phyloP scores from a whole-genome alignment of 2,329 filamentous ascomycete genomes.

The Coleophoma cylindrospora region DNA sequence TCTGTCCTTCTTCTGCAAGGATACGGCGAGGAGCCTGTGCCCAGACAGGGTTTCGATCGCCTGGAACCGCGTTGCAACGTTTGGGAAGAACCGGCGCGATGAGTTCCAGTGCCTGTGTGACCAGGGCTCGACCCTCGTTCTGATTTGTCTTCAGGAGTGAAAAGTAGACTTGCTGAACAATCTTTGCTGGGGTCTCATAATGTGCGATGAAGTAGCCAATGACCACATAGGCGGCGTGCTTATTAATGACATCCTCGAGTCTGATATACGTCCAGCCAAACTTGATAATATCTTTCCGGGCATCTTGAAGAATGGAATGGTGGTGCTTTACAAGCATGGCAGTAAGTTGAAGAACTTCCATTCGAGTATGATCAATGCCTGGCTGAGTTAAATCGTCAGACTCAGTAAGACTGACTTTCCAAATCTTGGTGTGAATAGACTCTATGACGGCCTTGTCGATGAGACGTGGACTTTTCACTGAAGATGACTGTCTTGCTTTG shows the following conservation, averaged over 20 bases:
- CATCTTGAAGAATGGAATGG: conserved; percentile 79
- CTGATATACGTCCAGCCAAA: conserved; percentile 99
- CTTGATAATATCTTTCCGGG: conserved; percentile 96
- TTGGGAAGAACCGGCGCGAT: conserved; percentile 92
- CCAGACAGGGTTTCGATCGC: conserved; percentile 78
- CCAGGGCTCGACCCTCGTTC: conserved; percentile 85
- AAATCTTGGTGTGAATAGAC: conserved; percentile 85
- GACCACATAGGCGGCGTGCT: conserved; percentile 94
- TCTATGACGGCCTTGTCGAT: conserved; percentile 87
- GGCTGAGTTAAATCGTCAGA: conserved; percentile 78
- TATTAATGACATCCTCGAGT: conserved; percentile 98
- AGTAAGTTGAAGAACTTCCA: conserved; percentile 93
- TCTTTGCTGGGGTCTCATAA: conserved; percentile 94
- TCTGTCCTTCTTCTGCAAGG: conserved; percentile 88
- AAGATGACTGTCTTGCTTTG: conserved; percentile 58
- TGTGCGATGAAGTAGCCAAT: conserved; percentile 97
- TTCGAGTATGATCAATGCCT: conserved; percentile 90
- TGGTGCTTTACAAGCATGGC: conserved; percentile 96
- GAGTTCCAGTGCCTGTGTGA: conserved; percentile 90
- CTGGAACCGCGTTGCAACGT: conserved; percentile 62
- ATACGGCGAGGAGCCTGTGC: conserved; percentile 87
- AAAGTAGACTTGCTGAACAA: conserved; percentile 91
- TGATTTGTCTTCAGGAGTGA: conserved; percentile 89
- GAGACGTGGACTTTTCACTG: conserved; percentile 59
- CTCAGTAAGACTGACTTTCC: conserved; percentile 84